A percentile compares a stretch with the other conserved stretches of the same genome.
Conservation (phyloP, 148 eudicot genomes). For the Rhododendron mucronatum region DNA sequence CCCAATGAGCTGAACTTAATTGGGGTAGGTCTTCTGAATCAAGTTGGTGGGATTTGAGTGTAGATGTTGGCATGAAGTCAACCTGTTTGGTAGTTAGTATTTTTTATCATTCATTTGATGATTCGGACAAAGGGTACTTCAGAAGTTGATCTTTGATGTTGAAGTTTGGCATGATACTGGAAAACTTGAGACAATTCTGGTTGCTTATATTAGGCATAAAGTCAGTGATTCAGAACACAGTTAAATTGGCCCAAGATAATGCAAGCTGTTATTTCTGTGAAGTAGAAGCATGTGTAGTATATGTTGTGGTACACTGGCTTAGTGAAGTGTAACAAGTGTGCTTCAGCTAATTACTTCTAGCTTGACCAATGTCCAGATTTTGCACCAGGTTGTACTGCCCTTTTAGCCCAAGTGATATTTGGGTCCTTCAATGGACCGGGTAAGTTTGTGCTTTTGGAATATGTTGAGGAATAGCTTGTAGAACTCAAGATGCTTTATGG, state of each 20-base stretch:
- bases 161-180: neutral
- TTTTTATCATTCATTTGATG: neutral
- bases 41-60: neutral
- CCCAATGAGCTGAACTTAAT: neutral
- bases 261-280: neutral
- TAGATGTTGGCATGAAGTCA: neutral
- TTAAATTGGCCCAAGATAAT: neutral
- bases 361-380: neutral
- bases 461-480: neutral
- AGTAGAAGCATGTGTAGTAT: neutral
- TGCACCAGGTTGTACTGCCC: slow-evolving; percentile 4
- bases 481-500: neutral
- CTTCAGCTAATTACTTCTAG: slow-evolving; percentile 3
- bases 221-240: neutral
- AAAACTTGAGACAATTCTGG: neutral
- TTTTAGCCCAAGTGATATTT: neutral
- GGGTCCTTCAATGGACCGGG: neutral
- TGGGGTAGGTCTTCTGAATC: neutral
- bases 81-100: neutral
- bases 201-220: neutral
- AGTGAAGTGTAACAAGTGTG: neutral
- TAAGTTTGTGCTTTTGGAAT: neutral
- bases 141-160: neutral
- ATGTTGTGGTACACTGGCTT: neutral
- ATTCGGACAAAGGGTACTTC: neutral